Evolutionary conservation across 2,329 filamentous ascomycete genomes (phyloP), one percentile per base, ranked within the genome.

Genomic region (Aspergillus pseudoglaucus): DNA sequence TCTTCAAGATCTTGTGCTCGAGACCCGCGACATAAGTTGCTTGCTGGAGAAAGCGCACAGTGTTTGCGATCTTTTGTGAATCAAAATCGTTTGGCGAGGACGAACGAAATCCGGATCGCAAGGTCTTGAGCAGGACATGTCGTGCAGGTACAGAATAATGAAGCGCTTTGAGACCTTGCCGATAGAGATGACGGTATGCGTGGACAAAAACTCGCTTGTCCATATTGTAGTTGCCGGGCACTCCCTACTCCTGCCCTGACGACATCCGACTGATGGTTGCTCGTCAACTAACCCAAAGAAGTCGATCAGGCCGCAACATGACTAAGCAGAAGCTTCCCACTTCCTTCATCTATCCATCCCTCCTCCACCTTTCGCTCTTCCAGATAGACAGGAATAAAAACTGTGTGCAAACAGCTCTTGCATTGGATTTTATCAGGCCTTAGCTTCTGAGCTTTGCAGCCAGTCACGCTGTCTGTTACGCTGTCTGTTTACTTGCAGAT

Each of bases 181-280:
- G 74, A 54, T 78, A 79, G 38, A 84, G 68, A 47, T 76, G 71
- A 50, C 81, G 77, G 60, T 84, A 84, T 45, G 78, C 77, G 55
- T 71, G 69, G 47, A 77, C 47, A 42, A 81, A 55, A 9, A 60
- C 57, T 52, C 58, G 54, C 45, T 53, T 53, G 46, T 62, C 54
- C 44, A 49, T 47, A 39, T 25, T 22, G 41, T n/a, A 18, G 18
- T 40, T 39, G 25, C 10, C 10, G 25, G 25, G 10, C 10, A 30
- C 25, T 3, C 12, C 25, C 10, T 12, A 30, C 25, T 30, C 12
- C 25, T 30, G 25, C 25, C 9, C 9, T 12, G 25, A 30, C 25
- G 25, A 30, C 9, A 27, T 17, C 14, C 33, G 3, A 39, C 8
- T 39, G 5, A n/a, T 3, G 6, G 35, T 8, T 8, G 41, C 44